These are phyloP conservation scores for Corinectria fuckeliana DNA, from an alignment of 2,329 filamentous ascomycete species.

Conservation along the genomic window DNA sequence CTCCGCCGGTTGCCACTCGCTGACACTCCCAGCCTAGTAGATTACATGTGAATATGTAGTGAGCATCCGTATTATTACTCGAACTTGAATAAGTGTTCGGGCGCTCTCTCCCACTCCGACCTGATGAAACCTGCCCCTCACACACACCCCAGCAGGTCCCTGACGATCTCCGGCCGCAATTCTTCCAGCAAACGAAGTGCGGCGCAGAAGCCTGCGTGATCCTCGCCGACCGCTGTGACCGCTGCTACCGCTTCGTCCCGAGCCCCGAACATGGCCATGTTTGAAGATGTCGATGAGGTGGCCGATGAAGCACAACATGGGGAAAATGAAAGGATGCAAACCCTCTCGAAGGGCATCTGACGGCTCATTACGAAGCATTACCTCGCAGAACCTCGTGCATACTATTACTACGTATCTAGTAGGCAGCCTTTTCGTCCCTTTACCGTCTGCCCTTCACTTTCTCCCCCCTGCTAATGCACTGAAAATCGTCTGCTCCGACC, in stretches of 20 bases:
- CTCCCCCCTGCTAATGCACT: neutral
- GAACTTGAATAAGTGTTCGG: neutral
- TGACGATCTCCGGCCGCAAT: constrained; percentile 31
- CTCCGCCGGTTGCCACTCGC: neutral
- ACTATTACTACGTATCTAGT: no score
- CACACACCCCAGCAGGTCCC: constrained; percentile 30
- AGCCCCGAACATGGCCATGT: constrained; percentile 19
- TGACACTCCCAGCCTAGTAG: no score
- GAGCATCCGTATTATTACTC: neutral
- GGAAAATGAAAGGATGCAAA: constrained; percentile 17
- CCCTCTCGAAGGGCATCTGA: neutral
- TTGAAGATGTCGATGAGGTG: constrained; percentile 7
- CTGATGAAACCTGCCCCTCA: constrained; percentile 35
- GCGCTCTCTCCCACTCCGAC: constrained; percentile 11
- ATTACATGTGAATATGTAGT: no score
- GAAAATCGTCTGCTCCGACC: neutral
- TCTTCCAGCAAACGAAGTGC: constrained; percentile 19
- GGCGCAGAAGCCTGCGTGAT: neutral
- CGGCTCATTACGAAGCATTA: constrained; percentile 1
- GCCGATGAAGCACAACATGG: constrained; percentile 1
- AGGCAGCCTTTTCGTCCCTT: constrained; percentile 2
- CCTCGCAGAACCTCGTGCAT: neutral
- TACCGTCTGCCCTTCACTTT: neutral
- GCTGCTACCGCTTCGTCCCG: constrained; percentile 24
- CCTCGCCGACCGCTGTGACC: constrained; percentile 18